phyloP scores from a whole-genome alignment of 1,139 yeast species.

The Pneumocystis canis region DNA sequence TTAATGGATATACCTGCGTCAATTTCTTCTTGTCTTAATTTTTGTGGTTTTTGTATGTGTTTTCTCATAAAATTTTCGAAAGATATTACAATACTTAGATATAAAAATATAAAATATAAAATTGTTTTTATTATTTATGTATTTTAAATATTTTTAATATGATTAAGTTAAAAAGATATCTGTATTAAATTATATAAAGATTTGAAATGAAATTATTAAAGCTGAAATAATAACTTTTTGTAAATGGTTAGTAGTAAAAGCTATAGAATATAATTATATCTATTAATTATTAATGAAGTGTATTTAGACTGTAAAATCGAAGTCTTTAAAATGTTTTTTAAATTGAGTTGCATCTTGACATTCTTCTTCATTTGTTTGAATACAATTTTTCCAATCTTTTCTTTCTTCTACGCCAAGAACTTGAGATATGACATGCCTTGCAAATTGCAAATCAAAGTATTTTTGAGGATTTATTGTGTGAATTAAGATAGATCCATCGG shows the following conservation, averaged over 20 bases:
- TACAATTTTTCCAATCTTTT: constrained; percentile 59
- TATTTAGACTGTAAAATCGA: constrained; percentile 27
- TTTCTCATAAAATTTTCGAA: neutral
- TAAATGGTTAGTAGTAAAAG: neutral
- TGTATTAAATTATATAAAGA: neutral
- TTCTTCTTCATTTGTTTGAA: constrained; percentile 45
- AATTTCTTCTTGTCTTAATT: constrained; percentile 2
- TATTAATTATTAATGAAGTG: neutral
- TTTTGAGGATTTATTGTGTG: constrained; percentile 18
- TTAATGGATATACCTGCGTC: neutral
- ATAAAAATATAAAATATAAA: neutral
- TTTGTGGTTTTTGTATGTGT: neutral
- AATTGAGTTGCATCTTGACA: constrained; percentile 45
- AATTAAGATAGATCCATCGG: constrained; percentile 8
- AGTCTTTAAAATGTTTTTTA: constrained; percentile 35
- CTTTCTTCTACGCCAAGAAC: constrained; percentile 46
- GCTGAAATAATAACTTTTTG: neutral
- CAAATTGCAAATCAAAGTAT: constrained; percentile 55
- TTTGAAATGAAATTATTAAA: neutral
- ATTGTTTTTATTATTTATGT: neutral
- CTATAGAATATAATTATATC: neutral
- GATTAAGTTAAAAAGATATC: neutral
- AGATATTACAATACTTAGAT: neutral
- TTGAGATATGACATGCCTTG: constrained; percentile 57
- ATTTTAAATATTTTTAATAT: neutral